These are phyloP conservation scores for Colletotrichum cereale DNA, from an alignment of 2,329 filamentous ascomycete species.

Conservation along the genomic window DNA sequence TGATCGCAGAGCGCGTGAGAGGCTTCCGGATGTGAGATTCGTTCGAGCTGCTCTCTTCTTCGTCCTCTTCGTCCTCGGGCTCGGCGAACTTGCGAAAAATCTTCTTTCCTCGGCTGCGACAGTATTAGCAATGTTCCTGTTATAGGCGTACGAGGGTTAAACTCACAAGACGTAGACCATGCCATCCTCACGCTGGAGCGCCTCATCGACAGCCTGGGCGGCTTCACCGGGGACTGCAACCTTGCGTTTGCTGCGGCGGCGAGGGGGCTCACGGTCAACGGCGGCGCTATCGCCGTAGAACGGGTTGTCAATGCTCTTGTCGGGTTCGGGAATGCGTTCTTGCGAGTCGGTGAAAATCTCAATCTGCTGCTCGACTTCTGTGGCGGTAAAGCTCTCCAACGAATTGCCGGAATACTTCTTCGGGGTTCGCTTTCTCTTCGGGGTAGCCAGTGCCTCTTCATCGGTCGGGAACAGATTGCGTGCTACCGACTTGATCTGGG, in stretches of 20 bases:
- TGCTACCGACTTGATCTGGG: slow-evolving; percentile 66
- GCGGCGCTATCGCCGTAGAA: slow-evolving; percentile 68
- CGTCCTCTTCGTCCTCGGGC: slow-evolving; percentile 51
- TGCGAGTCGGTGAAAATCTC: slow-evolving; percentile 84
- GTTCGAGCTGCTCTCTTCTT: slow-evolving; percentile 47
- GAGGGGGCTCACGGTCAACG: slow-evolving; percentile 56
- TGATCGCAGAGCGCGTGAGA: slow-evolving; percentile 76
- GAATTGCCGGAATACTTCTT: slow-evolving; percentile 69
- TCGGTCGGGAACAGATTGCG: slow-evolving; percentile 73
- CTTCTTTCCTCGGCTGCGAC: slow-evolving; percentile 79
- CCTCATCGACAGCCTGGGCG: slow-evolving; percentile 71
- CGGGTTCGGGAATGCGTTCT: slow-evolving; percentile 78
- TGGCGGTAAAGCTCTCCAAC: slow-evolving; percentile 69
- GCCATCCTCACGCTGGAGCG: slow-evolving; percentile 75
- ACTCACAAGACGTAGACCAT: slow-evolving; percentile 84
- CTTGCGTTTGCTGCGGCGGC: slow-evolving; percentile 67
- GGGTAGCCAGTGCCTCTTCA: slow-evolving; percentile 68
- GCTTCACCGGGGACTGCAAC: slow-evolving; percentile 70
- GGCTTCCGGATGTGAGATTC: slow-evolving; percentile 55
- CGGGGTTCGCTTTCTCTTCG: slow-evolving; percentile 66
- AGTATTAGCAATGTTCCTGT: slow-evolving; percentile 36
- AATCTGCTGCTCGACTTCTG: slow-evolving; percentile 71
- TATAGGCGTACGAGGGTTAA: slow-evolving; percentile 8
- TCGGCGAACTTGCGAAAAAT: slow-evolving; percentile 77
- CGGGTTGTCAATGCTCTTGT: slow-evolving; percentile 77